Base-by-base conservation (phyloP, 345 rosid genomes). In the Syzygium jambos region DNA sequence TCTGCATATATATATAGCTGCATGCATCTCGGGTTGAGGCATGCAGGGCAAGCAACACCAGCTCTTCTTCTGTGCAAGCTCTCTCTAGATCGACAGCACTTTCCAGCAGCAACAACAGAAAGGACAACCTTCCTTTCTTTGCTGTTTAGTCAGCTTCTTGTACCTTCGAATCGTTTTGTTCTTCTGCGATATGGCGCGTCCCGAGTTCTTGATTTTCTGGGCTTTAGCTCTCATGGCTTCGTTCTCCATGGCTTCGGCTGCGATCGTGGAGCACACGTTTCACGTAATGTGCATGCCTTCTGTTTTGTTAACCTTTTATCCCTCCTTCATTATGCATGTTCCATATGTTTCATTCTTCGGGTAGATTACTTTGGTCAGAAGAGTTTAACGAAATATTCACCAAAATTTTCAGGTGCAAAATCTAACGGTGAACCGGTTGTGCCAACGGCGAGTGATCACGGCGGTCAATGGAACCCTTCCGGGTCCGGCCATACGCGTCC, bases 381-480 rank as follows among this genome's bases (percentile, higher is more conserved):
- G 9, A 38, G 34, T 29, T 41, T 38, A 6, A 82, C 53, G 85
- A 43, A 51, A 25, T 29, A 53, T 85, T 51, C 13, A 34, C 53
- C 13, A 21, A 34, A 25, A 41, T 21, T 52, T 34, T 51, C 95
- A 97, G 99, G 98, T 97, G 88, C 52, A 93, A 94, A 95, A 96
- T 88, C 88, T 92, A n/a, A 93, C 95, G 6, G 87, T 95, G 30
- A 87, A 55, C n/a, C 90, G 93, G 89, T 87, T 97, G 43, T 96
- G 99, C 93, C 89, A 85, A 34, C 88, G 89, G 88, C 96, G 91
- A 89, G 94, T 92, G 88, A 85, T 96, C 82, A 94, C 98, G 46
- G 98, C 94, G 5, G 98, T 96, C 87, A 96, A 97, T 89, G 98
- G 94, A 84, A 93, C 92, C 87, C 85, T 95, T 14, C 99, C 99